Percentiles rank a stretch among this genome's conserved stretches.
These are phyloP conservation scores for Boletus hoseneyae DNA, from an alignment of 1,284 basidiomycete genomes.

Conservation along the genomic window DNA sequence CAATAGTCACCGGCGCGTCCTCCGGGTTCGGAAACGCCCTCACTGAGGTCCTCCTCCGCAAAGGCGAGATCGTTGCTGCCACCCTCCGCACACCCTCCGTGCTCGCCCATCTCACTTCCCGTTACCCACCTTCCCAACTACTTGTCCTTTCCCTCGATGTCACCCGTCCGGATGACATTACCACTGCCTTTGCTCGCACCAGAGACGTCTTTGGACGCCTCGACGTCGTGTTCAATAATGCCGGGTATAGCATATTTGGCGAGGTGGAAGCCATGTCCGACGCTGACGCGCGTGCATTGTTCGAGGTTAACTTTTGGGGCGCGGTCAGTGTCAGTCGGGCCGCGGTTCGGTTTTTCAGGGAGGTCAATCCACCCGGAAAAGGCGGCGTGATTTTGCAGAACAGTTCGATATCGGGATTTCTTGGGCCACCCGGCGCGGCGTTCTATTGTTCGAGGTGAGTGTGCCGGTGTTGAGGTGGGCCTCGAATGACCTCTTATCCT, in stretches of 20 bases:
- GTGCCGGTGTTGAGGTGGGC: too few species aligned
- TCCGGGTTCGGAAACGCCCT: constrained; percentile 32
- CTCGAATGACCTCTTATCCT: too few species aligned
- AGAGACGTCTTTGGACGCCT: constrained; percentile 12
- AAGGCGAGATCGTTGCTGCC: constrained; percentile 33
- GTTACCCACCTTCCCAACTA: constrained; percentile 13
- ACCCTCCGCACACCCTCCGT: constrained; percentile 30
- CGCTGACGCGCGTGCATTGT: constrained; percentile 9
- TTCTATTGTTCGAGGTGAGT: too few species aligned
- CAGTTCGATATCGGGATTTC: too few species aligned
- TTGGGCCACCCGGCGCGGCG: too few species aligned
- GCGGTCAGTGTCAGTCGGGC: constrained; percentile 7
- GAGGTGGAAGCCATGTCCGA: constrained; percentile 13
- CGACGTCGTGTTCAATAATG: constrained; percentile 25
- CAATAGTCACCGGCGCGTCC: constrained; percentile 33
- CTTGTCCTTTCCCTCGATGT: constrained; percentile 19
- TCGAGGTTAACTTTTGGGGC: constrained; percentile 20
- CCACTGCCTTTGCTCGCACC: constrained; percentile 12
- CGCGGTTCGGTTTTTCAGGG: too few species aligned
- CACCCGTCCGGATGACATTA: constrained; percentile 13
- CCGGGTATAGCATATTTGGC: constrained; percentile 11
- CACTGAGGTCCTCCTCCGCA: constrained; percentile 25
- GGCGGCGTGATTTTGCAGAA: too few species aligned
- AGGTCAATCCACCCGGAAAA: too few species aligned
- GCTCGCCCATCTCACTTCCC: constrained; percentile 20